phyloP scores from a whole-genome alignment of 2,329 filamentous ascomycete species.

The Penicillium sp. region DNA sequence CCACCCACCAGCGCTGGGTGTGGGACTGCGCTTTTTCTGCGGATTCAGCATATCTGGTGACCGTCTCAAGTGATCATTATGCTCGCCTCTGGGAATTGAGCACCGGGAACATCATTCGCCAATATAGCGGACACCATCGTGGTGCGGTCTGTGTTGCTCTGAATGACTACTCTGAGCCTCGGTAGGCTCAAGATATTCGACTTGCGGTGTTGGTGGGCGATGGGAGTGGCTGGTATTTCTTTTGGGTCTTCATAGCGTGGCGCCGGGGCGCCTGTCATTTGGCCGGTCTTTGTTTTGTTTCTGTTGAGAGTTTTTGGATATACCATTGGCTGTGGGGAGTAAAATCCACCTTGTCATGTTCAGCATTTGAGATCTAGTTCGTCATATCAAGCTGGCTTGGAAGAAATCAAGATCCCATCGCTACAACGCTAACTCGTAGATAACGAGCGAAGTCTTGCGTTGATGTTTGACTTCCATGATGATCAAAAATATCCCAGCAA shows the following conservation, averaged over 20 bases:
- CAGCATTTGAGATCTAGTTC: too few relatives aligned
- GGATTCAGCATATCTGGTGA: constrained; percentile 87
- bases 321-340: background rate
- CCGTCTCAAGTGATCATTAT: constrained; percentile 89
- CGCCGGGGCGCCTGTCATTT: constrained; percentile 1
- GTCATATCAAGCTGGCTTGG: too few relatives aligned
- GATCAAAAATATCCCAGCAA: too few relatives aligned
- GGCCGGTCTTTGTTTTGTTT: background rate
- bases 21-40: constrained; percentile 97
- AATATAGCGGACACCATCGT: constrained; percentile 91
- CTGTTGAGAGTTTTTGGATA: background rate
- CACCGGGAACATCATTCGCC: constrained; percentile 81
- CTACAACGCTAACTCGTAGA: too few relatives aligned
- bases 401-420: too few relatives aligned
- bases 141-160: constrained; percentile 88
- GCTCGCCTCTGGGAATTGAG: constrained; percentile 83
- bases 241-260: constrained; percentile 14
- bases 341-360: background rate
- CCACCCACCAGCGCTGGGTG: constrained; percentile 90
- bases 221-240: background rate
- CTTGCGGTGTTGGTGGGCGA: background rate
- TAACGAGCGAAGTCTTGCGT: too few relatives aligned
- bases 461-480: too few relatives aligned
- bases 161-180: constrained; percentile 65
- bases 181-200: constrained; percentile 7